Percentiles rank a stretch among this genome's conserved stretches.
Conservation (phyloP, 495 filamentous ascomycete species). For the Jackrogersella minutella region DNA sequence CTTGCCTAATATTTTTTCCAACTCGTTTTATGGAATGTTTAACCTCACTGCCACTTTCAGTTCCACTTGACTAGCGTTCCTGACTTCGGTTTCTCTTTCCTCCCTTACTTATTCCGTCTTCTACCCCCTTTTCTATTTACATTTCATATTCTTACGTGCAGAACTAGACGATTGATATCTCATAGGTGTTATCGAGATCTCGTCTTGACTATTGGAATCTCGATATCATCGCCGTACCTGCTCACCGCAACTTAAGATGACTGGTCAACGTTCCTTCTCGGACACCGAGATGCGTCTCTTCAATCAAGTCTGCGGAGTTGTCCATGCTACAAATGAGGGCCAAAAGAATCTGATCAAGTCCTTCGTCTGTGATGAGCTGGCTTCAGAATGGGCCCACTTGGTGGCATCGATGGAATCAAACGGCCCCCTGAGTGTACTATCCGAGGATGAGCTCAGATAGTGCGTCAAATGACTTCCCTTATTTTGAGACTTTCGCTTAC, state of each 20-base stretch:
- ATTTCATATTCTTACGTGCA: neutral
- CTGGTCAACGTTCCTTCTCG: constrained; percentile 6
- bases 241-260: constrained; percentile 13
- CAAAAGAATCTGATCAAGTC: constrained; percentile 24
- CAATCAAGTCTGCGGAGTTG: constrained; percentile 25
- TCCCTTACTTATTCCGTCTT: neutral
- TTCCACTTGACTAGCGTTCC: neutral
- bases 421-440: constrained; percentile 24
- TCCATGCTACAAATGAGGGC: constrained; percentile 14
- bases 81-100: neutral
- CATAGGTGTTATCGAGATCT: neutral
- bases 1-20: neutral
- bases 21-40: neutral
- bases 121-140: neutral
- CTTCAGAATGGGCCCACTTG: constrained; percentile 23
- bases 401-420: constrained; percentile 27
- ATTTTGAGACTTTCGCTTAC: constrained; percentile 1
- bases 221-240: neutral
- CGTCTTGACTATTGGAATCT: neutral
- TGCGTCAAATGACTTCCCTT: constrained; percentile 4
- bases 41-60: neutral
- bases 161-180: neutral
- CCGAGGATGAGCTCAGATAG: constrained; percentile 36
- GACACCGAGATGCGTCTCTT: constrained; percentile 34
- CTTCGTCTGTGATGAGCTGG: constrained; percentile 19